A percentile compares a stretch with the other conserved stretches of the same genome.
Evolutionary conservation across 2,329 filamentous ascomycete genomes (phyloP).

Genomic region (Xylaria sp.): DNA sequence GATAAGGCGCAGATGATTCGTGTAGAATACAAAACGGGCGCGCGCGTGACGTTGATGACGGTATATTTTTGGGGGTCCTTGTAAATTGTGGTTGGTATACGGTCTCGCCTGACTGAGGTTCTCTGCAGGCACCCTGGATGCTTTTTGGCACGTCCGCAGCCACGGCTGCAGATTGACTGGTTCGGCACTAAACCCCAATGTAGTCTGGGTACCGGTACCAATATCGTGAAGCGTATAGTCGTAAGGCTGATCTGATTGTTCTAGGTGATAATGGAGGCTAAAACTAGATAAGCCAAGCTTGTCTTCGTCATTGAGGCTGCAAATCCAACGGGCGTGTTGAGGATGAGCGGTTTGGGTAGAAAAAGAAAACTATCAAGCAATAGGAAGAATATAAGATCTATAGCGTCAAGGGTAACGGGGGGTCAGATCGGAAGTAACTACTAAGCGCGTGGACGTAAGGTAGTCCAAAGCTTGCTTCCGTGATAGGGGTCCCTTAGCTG

Average conservation of each 20-base stretch:
- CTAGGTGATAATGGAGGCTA: constrained; percentile 64
- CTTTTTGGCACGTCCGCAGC: constrained; percentile 31
- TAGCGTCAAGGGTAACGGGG: constrained; percentile 25
- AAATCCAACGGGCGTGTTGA: constrained; percentile 21
- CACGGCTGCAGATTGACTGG: constrained; percentile 32
- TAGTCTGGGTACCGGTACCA: constrained; percentile 29
- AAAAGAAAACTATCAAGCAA: constrained; percentile 13
- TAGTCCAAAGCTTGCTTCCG: constrained; percentile 23
- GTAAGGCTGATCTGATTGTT: constrained; percentile 37
- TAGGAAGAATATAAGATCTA: constrained; percentile 23
- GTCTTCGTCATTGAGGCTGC: constrained; percentile 64
- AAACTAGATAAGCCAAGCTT: constrained; percentile 67
- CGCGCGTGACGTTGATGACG: constrained; percentile 31
- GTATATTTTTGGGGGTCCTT: constrained; percentile 26
- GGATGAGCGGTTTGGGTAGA: constrained; percentile 9
- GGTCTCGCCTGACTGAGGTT: constrained; percentile 30
- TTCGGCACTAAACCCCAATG: constrained; percentile 29
- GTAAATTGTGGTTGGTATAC: constrained; percentile 26
- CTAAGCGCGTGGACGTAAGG: constrained; percentile 9
- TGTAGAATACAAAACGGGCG: constrained; percentile 20
- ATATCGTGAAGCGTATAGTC: constrained; percentile 25
- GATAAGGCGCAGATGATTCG: constrained; percentile 17
- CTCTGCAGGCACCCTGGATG: constrained; percentile 35
- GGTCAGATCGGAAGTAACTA: constrained; percentile 27
- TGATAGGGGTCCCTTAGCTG: constrained; percentile 29